Percentiles rank a stretch among this genome's conserved stretches.
phyloP scores from a whole-genome alignment of 345 rosid species.

The Eutrema heterophyllum region DNA sequence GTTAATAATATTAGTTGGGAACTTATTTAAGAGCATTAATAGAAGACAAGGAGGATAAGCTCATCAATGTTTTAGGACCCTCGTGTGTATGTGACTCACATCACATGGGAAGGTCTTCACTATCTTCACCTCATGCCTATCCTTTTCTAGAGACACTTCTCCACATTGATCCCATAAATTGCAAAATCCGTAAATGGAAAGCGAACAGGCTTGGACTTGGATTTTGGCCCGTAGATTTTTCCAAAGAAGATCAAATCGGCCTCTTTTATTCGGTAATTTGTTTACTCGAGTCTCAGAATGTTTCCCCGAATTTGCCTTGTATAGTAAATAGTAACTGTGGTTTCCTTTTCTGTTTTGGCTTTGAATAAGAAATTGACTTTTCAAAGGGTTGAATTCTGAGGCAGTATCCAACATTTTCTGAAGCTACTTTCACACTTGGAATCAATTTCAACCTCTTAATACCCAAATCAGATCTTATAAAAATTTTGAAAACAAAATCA shows the following conservation, averaged over 20 bases:
- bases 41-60: slow-evolving; percentile 21
- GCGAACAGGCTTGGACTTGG: neutral
- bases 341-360: neutral
- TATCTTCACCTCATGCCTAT: slow-evolving; percentile 6
- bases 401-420: neutral
- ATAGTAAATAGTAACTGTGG: neutral
- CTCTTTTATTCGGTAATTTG: neutral
- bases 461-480: neutral
- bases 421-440: slow-evolving; percentile 11
- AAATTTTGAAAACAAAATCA: neutral
- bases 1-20: slow-evolving; percentile 18
- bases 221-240: neutral
- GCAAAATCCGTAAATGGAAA: neutral
- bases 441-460: neutral
- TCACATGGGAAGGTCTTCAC: slow-evolving; percentile 24
- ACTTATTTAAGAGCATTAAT: slow-evolving; percentile 12
- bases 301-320: neutral
- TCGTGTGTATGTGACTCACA: slow-evolving; percentile 27
- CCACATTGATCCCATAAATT: neutral
- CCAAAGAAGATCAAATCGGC: neutral
- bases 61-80: slow-evolving; percentile 28
- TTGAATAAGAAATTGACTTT: neutral
- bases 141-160: slow-evolving; percentile 7
- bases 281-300: neutral
- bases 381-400: slow-evolving; percentile 11